These are phyloP conservation scores for Rhexocercosporidium sp. DNA, from an alignment of 2,329 filamentous ascomycete genomes.

Conservation along the genomic window DNA sequence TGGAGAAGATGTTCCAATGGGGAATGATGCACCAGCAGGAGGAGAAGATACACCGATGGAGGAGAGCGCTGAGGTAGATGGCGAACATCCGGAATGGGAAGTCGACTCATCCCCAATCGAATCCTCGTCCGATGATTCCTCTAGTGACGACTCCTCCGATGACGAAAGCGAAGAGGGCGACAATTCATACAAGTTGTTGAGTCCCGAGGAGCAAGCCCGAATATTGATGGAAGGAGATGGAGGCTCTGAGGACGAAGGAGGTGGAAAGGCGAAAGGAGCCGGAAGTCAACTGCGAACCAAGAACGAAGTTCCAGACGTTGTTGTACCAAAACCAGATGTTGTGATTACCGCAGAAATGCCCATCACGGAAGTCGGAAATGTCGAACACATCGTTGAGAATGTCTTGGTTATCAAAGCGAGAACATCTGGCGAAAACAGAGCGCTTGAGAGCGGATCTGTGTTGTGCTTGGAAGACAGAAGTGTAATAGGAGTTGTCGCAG, in stretches of 20 bases:
- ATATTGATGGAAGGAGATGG: conserved; percentile 85
- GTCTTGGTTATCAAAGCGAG: conserved; percentile 79
- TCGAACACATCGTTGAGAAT: conserved; percentile 80
- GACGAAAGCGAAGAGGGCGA: conserved; percentile 57
- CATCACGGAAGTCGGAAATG: conserved; percentile 74
- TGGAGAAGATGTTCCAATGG: background rate
- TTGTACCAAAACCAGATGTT: conserved; percentile 76
- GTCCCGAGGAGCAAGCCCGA: conserved; percentile 81
- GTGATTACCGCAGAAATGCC: conserved; percentile 77
- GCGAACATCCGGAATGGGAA: conserved; percentile 79
- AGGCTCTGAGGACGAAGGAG: conserved; percentile 78
- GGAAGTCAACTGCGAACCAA: conserved; percentile 71
- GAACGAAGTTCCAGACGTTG: conserved; percentile 74
- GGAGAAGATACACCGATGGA: conserved; percentile 8
- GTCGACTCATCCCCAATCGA: conserved; percentile 77
- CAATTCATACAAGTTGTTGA: conserved; percentile 73
- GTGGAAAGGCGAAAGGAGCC: conserved; percentile 49
- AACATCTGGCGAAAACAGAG: conserved; percentile 79
- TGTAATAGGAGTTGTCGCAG: conserved; percentile 81
- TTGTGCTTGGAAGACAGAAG: conserved; percentile 78
- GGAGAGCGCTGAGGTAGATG: conserved; percentile 20
- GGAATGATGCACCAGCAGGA: background rate
- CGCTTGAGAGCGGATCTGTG: conserved; percentile 83
- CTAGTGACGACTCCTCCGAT: conserved; percentile 57
- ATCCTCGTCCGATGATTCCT: conserved; percentile 65